Percentiles rank a stretch among this genome's conserved stretches.
Conservation (phyloP, 1,139 yeast species). For the Blastobotrys persicus region DNA sequence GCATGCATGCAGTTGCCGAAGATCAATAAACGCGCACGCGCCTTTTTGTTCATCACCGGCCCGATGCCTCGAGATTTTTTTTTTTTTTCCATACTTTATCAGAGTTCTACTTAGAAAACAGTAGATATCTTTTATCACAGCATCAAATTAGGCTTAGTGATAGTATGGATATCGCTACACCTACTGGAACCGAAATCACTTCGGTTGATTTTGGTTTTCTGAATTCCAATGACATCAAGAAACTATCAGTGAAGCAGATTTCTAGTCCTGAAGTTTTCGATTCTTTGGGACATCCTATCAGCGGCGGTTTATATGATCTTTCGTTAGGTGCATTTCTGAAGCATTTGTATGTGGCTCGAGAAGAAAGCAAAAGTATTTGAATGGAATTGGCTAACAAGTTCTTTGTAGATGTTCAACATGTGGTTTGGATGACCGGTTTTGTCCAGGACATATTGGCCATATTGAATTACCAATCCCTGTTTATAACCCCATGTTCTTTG, state of each 20-base stretch:
- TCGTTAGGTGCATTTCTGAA: slow-evolving; percentile 90
- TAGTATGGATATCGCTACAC: slow-evolving; percentile 88
- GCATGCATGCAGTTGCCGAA: neutral
- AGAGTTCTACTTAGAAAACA: neutral
- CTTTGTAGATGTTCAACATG: slow-evolving; percentile 73
- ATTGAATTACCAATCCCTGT: slow-evolving; percentile 94
- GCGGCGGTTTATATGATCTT: slow-evolving; percentile 90
- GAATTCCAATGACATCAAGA: slow-evolving; percentile 76
- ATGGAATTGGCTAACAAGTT: slow-evolving; percentile 6
- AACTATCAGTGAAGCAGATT: slow-evolving; percentile 89
- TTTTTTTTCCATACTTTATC: slow-evolving; percentile 9
- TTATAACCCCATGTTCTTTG: slow-evolving; percentile 91
- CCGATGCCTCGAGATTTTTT: slow-evolving; percentile 5
- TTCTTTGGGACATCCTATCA: slow-evolving; percentile 91
- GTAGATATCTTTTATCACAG: slow-evolving; percentile 4
- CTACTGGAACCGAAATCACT: slow-evolving; percentile 89
- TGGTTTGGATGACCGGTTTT: slow-evolving; percentile 88
- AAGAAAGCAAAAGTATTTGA: neutral
- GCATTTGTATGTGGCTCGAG: slow-evolving; percentile 46
- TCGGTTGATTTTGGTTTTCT: slow-evolving; percentile 91
- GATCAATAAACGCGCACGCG: slow-evolving; percentile 1
- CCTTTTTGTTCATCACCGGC: neutral
- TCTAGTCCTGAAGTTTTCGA: slow-evolving; percentile 94
- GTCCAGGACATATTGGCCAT: slow-evolving; percentile 99
- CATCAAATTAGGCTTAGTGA: neutral